These are phyloP conservation scores for Lignosus rhinocerotis DNA, from an alignment of 1,284 basidiomycete species.

Conservation along the genomic window DNA sequence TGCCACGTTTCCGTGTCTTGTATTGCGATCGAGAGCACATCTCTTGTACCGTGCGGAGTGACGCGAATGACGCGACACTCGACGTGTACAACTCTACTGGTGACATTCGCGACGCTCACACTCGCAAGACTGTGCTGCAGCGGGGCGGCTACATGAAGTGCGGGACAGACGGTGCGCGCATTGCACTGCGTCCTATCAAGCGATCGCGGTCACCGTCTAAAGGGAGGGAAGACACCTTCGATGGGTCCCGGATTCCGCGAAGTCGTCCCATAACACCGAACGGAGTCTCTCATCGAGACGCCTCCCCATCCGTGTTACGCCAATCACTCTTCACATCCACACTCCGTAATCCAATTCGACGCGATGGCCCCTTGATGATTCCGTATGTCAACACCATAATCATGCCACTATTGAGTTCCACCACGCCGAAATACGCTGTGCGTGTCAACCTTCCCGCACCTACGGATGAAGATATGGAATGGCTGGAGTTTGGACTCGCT, in stretches of 20 bases:
- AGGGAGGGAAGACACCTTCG: slow-evolving; percentile 21
- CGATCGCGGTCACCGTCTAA: slow-evolving; percentile 19
- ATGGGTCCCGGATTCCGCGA: slow-evolving; percentile 29
- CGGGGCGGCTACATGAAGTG: slow-evolving; percentile 57
- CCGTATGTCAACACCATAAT: slow-evolving; percentile 56
- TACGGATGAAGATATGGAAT: slow-evolving; percentile 55
- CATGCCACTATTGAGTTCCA: slow-evolving; percentile 45
- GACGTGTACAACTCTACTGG: slow-evolving; percentile 64
- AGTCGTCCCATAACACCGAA: slow-evolving; percentile 37
- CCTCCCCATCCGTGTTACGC: slow-evolving; percentile 28
- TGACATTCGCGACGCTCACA: slow-evolving; percentile 57
- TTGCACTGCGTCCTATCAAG: slow-evolving; percentile 46
- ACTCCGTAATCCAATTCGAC: slow-evolving; percentile 38
- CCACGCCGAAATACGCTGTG: slow-evolving; percentile 54
- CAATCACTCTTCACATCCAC: slow-evolving; percentile 29
- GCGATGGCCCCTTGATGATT: slow-evolving; percentile 62
- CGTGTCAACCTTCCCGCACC: slow-evolving; percentile 57
- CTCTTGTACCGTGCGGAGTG: slow-evolving; percentile 57
- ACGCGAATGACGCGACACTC: slow-evolving; percentile 47
- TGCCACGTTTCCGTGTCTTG: slow-evolving; percentile 70
- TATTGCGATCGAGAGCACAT: slow-evolving; percentile 61
- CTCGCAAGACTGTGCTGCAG: slow-evolving; percentile 60
- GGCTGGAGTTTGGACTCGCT: slow-evolving; percentile 78
- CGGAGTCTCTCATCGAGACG: slow-evolving; percentile 20
- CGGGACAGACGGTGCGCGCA: slow-evolving; percentile 56